Base-by-base conservation (phyloP, 192 early-diverging fungal genomes). In the Neocallimastix lanati region DNA sequence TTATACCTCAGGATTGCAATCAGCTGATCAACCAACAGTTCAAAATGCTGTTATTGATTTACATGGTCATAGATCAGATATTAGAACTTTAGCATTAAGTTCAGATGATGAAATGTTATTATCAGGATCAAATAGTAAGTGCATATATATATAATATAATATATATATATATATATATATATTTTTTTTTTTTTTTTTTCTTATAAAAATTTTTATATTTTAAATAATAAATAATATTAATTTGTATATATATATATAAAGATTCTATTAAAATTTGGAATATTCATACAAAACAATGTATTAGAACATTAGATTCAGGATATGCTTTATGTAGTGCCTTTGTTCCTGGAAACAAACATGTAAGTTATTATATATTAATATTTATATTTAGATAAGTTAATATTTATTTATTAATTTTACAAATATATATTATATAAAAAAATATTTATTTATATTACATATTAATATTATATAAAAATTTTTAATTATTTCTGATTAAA, bases 291-390 rank as follows among this genome's bases (percentile, higher is more conserved):
- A 86, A 90, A 15, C 82, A 91, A 30, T 98, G 96, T 81, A 89
- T 98, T 77, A 90, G 94, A 40, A 94, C 96, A 58, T 90, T 99
- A 80, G 93, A 93, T 67, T 95, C 93, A 50, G 96, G 97, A 77
- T 93, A 94, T 78, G 96, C 94, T 12, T 84, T 96, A n/a, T 97
- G 97, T 84, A 90, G 89, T 82, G 89, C 93, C 28, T 98, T 99
- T 85, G 83, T 99, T 13, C 97, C 96, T 6, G 96, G 96, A 78
- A 91, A 96, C 81, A 92, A 90, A 77, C 88, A 93, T 82, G 90
- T 92, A 84, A 84, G 85, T 82, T 27, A 77, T 16, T 76, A n/a
- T n/a, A n/a, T n/a, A n/a, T n/a, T n/a, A n/a, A n/a, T n/a, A n/a
- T n/a, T n/a, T n/a, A n/a, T n/a, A n/a, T n/a, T n/a, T n/a, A n/a